Conservation (phyloP, 2,329 filamentous ascomycete genomes). For the Aotearoamyces nothofagi region DNA sequence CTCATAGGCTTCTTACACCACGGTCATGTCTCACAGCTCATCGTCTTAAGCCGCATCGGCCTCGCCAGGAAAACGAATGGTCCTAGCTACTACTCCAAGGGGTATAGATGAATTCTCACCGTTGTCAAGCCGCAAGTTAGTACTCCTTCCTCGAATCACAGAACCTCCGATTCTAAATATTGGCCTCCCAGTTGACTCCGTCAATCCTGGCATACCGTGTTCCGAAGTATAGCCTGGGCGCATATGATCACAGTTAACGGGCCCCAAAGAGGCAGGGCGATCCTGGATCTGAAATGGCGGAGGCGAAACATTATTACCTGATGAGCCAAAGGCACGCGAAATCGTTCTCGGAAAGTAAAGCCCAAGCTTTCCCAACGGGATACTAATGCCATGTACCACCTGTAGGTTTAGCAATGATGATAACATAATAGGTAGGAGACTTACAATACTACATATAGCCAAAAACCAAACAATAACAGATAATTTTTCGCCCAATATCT, state of each 20-base stretch:
- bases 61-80: slow-evolving; percentile 1
- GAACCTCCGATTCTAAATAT: background rate
- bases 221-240: background rate
- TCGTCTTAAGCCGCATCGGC: no score
- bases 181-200: background rate
- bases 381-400: slow-evolving; percentile 70
- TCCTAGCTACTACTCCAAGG: background rate
- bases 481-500: slow-evolving; percentile 47
- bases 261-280: no score
- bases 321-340: slow-evolving; percentile 31
- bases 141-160: background rate
- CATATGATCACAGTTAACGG: no score
- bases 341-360: slow-evolving; percentile 47
- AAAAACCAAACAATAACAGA: slow-evolving; percentile 76
- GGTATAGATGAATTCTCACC: background rate
- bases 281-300: background rate
- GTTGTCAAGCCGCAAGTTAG: background rate
- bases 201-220: background rate
- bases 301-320: slow-evolving; percentile 9
- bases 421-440: slow-evolving; percentile 14
- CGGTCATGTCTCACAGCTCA: no score
- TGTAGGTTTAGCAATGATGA: slow-evolving; percentile 15
- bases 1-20: no score
- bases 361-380: slow-evolving; percentile 55
- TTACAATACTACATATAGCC: slow-evolving; percentile 66